phyloP scores from a whole-genome alignment of 768 basidiomycete genomes.

The Tylopilus balloui region DNA sequence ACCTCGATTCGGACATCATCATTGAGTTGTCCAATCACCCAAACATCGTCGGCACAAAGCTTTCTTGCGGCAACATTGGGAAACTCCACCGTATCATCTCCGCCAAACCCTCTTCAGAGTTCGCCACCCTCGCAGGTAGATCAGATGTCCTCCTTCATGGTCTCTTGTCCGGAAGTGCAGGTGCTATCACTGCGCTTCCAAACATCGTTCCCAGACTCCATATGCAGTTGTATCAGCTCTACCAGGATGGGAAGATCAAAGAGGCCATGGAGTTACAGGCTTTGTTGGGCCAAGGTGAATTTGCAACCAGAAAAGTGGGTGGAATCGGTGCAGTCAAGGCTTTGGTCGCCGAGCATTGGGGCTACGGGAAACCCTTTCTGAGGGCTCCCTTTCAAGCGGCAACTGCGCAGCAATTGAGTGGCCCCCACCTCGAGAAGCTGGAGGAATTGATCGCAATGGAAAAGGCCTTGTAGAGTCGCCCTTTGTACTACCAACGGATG shows the following conservation, averaged over 20 bases:
- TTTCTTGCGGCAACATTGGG: constrained; percentile 82
- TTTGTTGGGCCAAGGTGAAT: constrained; percentile 61
- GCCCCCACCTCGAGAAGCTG: constrained; percentile 39
- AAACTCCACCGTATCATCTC: constrained; percentile 75
- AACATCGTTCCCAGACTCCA: constrained; percentile 62
- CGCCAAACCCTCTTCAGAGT: constrained; percentile 47
- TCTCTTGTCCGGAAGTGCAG: constrained; percentile 57
- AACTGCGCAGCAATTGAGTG: constrained; percentile 33
- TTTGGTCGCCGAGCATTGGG: constrained; percentile 57
- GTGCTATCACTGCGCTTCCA: constrained; percentile 60
- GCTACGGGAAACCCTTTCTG: constrained; percentile 51
- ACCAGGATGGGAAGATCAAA: constrained; percentile 46
- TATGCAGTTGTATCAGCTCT: constrained; percentile 44
- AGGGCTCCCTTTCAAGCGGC: constrained; percentile 48
- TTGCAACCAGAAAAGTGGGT: constrained; percentile 57
- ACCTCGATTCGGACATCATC: constrained; percentile 79
- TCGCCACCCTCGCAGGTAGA: constrained; percentile 73
- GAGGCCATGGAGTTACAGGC: constrained; percentile 62
- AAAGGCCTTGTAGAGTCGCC: constrained; percentile 30
- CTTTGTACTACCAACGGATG: constrained; percentile 4
- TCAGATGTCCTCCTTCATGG: constrained; percentile 65
- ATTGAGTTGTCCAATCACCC: constrained; percentile 66
- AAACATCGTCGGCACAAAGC: constrained; percentile 81
- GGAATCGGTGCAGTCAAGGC: constrained; percentile 68
- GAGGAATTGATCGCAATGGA: constrained; percentile 45